Conservation (phyloP, 1,139 yeast genomes). For the Sugiyamaella neomexicana region DNA sequence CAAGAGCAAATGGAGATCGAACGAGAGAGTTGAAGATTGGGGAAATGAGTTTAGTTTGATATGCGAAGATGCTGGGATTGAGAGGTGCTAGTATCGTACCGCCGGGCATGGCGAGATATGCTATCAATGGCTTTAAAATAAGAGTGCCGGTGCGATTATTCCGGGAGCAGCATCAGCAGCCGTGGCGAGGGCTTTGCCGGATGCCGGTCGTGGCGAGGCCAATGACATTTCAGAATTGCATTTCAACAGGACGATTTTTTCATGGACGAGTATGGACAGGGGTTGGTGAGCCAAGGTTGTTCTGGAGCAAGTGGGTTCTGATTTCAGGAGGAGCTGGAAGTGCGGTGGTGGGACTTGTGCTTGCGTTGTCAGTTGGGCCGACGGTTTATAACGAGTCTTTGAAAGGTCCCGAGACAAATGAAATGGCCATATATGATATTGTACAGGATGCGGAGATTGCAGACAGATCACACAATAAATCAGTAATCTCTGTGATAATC, state of each 20-base stretch:
- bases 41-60: not conserved
- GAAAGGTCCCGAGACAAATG: slow-evolving; percentile 10
- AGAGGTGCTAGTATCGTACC: not conserved
- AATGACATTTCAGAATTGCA: no score
- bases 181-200: not conserved
- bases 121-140: not conserved
- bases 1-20: not conserved
- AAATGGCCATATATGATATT: slow-evolving; percentile 12
- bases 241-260: no score
- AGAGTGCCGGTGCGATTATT: not conserved
- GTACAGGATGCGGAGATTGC: not conserved
- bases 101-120: not conserved
- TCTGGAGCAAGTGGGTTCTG: not conserved
- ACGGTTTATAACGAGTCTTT: not conserved
- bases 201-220: no score
- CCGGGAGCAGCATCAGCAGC: not conserved
- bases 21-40: not conserved
- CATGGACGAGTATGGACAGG: no score
- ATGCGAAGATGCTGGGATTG: slow-evolving; percentile 8
- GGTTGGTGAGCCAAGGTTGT: no score
- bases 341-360: not conserved
- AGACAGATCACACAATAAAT: not conserved
- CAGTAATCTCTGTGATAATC: not conserved
- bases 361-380: not conserved
- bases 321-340: not conserved